phyloP scores from a whole-genome alignment of 2,329 filamentous ascomycete genomes.

The Exophiala alcalophila region DNA sequence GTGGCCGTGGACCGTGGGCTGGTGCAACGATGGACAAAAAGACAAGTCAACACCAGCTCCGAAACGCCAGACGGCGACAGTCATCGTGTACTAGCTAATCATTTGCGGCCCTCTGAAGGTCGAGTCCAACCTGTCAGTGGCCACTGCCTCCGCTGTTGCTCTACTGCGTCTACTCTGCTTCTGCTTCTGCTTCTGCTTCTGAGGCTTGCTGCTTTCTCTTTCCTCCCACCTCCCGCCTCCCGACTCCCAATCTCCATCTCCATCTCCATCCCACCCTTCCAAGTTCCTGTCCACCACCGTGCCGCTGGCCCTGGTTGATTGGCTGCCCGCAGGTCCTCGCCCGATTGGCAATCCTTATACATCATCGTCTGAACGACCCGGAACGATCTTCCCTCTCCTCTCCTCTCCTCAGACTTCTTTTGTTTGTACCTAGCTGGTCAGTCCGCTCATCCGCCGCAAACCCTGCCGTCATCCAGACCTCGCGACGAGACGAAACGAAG shows the following conservation, averaged over 20 bases:
- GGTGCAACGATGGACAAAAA: constrained; percentile 3
- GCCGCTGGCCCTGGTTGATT: constrained; percentile 6
- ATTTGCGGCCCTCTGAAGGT: too few relatives aligned
- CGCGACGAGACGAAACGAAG: constrained; percentile 1
- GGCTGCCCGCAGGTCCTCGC: constrained; percentile 16
- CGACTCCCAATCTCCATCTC: constrained; percentile 4
- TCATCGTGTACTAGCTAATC: too few relatives aligned
- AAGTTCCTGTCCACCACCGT: background rate
- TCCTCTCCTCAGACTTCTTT: constrained; percentile 7
- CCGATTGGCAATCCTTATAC: constrained; percentile 28
- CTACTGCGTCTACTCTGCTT: too few relatives aligned
- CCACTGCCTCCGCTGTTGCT: too few relatives aligned
- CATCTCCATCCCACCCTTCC: background rate
- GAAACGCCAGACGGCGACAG: too few relatives aligned
- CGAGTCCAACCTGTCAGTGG: too few relatives aligned
- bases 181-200: too few relatives aligned
- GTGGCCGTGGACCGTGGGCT: too few relatives aligned
- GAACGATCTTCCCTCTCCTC: constrained; percentile 7
- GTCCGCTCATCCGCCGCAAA: background rate
- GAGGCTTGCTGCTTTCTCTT: too few relatives aligned
- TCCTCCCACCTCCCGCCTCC: too few relatives aligned
- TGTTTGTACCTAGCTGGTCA: constrained; percentile 9
- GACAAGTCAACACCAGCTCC: constrained; percentile 3
- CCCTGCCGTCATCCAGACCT: constrained; percentile 9
- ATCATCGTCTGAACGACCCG: constrained; percentile 15